Evolutionary conservation across 768 basidiomycete species (phyloP), one percentile per base, ranked within the genome.

Genomic region (Podaxis rugospora): DNA sequence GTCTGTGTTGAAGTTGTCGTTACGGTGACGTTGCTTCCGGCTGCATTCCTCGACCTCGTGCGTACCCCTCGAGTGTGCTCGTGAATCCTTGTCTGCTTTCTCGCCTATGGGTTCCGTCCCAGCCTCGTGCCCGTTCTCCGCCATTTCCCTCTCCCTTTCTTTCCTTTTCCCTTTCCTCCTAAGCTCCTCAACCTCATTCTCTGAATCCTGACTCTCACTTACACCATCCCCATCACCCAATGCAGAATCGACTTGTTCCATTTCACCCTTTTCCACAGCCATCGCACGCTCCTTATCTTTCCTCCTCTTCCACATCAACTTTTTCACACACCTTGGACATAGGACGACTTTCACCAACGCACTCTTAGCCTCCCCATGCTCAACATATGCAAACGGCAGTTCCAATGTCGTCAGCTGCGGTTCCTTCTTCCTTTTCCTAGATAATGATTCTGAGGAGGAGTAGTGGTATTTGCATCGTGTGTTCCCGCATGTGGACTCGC

Each of bases 281-380:
- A 77, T 80, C 44, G 57, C 64, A 27, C 47, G 25, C 50, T 51
- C 57, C 46, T 62, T 65, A 54, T 62, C 63, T 56, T 62, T 64
- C 40, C 27, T 61, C 59, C 69, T 69, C 62, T 84, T 94, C 86
- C 89, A 94, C 84, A 89, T 85, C 66, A 98, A 75, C 79, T 96
- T 98, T 70, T 83, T 84, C 52, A 84, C 74, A 68, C 96, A 98
- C 66, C 77, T 81, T 28, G 77, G 72, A 69, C 96, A 98, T 35
- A 98, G 74, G 1, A 93, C 93, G 2, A 95, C 85, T 71, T 98
- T 98, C 52, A 98, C 96, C 11, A 98, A 76, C 0, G 93, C 93
- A 54, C 83, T 83, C 72, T 92, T 95, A 51, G 67, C 72, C 65
- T 86, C 82, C 1, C 89, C 91, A 11, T 83, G 84, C 68, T 98